These are phyloP conservation scores for Exobasidium cylindrosporum DNA, from an alignment of 1,284 basidiomycete species.

Conservation along the genomic window DNA sequence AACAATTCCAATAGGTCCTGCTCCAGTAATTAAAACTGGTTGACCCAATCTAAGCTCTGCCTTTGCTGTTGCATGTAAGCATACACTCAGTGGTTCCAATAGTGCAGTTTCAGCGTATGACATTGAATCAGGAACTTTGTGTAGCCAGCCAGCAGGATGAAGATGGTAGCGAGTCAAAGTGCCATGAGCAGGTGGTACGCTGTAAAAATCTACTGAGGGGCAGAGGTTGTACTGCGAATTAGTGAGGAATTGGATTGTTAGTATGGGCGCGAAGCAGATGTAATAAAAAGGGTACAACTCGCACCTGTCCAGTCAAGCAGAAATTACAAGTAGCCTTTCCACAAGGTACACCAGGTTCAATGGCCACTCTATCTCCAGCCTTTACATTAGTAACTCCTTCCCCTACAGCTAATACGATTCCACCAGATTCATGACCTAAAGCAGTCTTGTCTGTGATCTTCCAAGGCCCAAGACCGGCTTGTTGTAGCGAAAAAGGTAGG, in stretches of 20 bases:
- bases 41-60: constrained; percentile 58
- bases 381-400: constrained; percentile 42
- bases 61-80: constrained; percentile 61
- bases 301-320: constrained; percentile 57
- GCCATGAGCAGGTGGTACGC: constrained; percentile 48
- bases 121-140: constrained; percentile 58
- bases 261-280: no score
- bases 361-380: constrained; percentile 46
- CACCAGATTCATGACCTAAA: constrained; percentile 50
- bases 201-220: constrained; percentile 48
- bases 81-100: constrained; percentile 61
- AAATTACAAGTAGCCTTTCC: constrained; percentile 50
- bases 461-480: constrained; percentile 48
- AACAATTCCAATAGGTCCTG: constrained; percentile 61
- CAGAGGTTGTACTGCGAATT: constrained; percentile 61
- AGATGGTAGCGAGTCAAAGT: constrained; percentile 57
- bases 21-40: constrained; percentile 33
- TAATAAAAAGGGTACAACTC: background rate
- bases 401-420: constrained; percentile 47
- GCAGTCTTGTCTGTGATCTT: constrained; percentile 45
- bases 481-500: no score
- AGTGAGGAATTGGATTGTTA: no score
- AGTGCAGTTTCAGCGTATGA: constrained; percentile 60
- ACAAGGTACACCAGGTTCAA: constrained; percentile 58
- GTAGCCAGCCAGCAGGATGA: constrained; percentile 62